Evolutionary conservation across 2,329 filamentous ascomycete genomes (phyloP).

Genomic region (Monilinia vaccinii-corymbosi): DNA sequence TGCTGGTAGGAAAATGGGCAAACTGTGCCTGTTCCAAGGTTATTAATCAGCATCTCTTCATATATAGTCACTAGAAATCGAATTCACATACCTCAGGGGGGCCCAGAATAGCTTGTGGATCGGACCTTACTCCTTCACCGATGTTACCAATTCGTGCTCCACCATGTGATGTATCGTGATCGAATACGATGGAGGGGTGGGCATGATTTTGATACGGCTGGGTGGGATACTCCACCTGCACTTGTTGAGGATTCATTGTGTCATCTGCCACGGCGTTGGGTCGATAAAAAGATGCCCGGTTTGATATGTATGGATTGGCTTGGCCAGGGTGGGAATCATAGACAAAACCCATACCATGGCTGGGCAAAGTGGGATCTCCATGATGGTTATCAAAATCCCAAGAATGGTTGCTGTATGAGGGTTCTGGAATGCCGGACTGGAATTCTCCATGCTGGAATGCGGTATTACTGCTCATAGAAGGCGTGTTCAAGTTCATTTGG

Average conservation of each 20-base stretch:
- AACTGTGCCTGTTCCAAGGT: neutral
- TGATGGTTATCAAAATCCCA: neutral
- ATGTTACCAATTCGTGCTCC: neutral
- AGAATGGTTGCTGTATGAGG: neutral
- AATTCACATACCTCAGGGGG: neutral
- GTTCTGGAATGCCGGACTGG: neutral
- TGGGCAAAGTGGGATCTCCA: neutral
- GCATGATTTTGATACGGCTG: neutral
- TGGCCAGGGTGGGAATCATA: neutral
- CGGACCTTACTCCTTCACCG: conserved; percentile 1
- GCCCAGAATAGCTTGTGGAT: neutral
- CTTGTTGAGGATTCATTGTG: neutral
- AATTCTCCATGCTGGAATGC: neutral
- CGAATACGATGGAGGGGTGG: neutral
- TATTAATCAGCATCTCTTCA: neutral
- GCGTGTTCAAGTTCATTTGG: neutral
- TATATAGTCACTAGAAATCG: neutral
- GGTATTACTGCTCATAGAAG: neutral
- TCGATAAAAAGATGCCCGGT: neutral
- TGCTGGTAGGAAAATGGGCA: neutral
- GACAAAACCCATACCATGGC: neutral
- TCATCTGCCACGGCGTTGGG: neutral
- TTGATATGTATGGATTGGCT: neutral
- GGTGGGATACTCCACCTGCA: neutral
- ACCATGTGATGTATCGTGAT: neutral